A percentile compares a stretch with the other conserved stretches of the same genome.
phyloP scores from a whole-genome alignment of 2,329 filamentous ascomycete genomes.

The Fusarium nodosum region DNA sequence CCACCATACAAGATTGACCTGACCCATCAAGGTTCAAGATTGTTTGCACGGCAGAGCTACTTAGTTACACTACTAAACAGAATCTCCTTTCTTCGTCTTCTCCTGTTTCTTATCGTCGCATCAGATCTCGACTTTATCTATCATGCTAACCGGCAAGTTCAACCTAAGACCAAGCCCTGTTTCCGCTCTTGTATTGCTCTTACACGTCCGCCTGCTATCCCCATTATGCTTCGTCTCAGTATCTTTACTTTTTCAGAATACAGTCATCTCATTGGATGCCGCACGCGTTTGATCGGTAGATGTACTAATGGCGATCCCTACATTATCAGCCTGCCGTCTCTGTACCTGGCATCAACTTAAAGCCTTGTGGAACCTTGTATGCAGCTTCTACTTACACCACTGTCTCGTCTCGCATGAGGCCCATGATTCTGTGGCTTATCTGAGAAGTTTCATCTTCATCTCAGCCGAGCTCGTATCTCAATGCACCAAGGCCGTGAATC shows the following conservation, averaged over 20 bases:
- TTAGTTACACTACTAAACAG: background rate
- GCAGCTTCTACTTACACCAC: constrained; percentile 28
- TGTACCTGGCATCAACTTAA: constrained; percentile 20
- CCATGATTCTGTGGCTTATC: constrained; percentile 31
- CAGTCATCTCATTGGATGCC: constrained; percentile 22
- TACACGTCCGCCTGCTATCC: constrained; percentile 30
- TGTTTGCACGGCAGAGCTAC: background rate
- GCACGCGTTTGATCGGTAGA: constrained; percentile 31
- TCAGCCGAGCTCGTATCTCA: constrained; percentile 33
- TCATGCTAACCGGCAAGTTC: constrained; percentile 12
- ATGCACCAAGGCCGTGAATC: constrained; percentile 30
- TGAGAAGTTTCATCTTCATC: constrained; percentile 45
- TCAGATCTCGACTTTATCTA: constrained; percentile 27
- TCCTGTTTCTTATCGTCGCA: constrained; percentile 11
- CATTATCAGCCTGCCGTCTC: constrained; percentile 10
- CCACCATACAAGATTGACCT: background rate
- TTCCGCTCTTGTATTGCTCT: constrained; percentile 27
- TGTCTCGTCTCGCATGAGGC: constrained; percentile 40
- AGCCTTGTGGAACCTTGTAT: constrained; percentile 17
- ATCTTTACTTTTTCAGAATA: constrained; percentile 5
- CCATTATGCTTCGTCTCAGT: constrained; percentile 43
- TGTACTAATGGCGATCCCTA: constrained; percentile 7
- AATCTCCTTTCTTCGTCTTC: constrained; percentile 12
- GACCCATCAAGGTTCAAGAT: constrained; percentile 11
- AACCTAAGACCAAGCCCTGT: constrained; percentile 15